Evolutionary conservation across 495 filamentous ascomycete genomes (phyloP).

Genomic region (Darksidea phi): DNA sequence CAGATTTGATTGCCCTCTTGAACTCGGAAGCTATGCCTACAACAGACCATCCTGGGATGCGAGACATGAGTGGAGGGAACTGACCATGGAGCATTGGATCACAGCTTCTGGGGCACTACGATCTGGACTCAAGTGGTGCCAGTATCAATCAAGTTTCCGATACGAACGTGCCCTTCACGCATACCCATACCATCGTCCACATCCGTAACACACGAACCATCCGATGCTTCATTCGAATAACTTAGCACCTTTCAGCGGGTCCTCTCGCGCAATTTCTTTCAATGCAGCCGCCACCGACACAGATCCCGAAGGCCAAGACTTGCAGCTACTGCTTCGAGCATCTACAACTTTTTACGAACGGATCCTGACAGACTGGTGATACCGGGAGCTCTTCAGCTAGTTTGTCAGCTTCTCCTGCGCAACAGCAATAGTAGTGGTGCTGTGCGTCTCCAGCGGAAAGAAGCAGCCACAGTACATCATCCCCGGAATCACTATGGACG

Average conservation of each 20-base stretch:
- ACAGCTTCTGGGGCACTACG: slow-evolving; percentile 7
- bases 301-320: background rate
- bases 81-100: slow-evolving; percentile 16
- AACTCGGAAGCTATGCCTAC: no score
- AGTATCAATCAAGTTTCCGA: background rate
- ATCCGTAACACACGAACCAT: no score
- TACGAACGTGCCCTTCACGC: background rate
- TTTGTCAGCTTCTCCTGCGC: slow-evolving; percentile 12
- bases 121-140: background rate
- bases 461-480: slow-evolving; percentile 15
- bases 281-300: background rate
- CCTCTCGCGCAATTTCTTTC: background rate
- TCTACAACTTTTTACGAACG: slow-evolving; percentile 23
- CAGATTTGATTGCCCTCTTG: no score
- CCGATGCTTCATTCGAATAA: no score
- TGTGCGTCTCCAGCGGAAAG: slow-evolving; percentile 15
- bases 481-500: slow-evolving; percentile 22
- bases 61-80: background rate
- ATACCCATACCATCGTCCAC: background rate
- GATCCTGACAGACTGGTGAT: slow-evolving; percentile 31
- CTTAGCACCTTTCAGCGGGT: no score
- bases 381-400: slow-evolving; percentile 25
- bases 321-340: slow-evolving; percentile 4
- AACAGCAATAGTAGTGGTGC: slow-evolving; percentile 19
- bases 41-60: no score